phyloP scores from a whole-genome alignment of 164 flowering plant genomes.

The Sedum album region DNA sequence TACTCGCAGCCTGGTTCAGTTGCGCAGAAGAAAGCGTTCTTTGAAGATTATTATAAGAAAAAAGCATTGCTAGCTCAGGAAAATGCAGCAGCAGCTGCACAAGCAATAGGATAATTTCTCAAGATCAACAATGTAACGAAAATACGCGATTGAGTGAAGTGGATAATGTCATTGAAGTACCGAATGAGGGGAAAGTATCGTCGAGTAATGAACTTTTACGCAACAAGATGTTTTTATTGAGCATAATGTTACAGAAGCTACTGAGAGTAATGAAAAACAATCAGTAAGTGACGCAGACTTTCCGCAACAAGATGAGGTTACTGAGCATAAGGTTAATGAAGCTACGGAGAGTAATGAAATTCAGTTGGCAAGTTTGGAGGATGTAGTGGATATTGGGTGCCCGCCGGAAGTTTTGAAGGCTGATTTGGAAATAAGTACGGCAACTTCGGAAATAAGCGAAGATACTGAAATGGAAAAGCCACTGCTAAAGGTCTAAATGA shows the following conservation, averaged over 20 bases:
- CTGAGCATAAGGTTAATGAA: neutral
- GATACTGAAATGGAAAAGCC: conserved; percentile 25
- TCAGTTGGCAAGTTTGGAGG: conserved; percentile 2
- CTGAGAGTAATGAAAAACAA: conserved; percentile 7
- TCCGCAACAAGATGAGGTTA: neutral
- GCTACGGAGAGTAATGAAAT: conserved; percentile 7
- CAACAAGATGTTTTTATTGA: neutral
- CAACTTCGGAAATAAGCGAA: conserved; percentile 15
- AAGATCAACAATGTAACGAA: neutral
- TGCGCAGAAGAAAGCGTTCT: conserved; percentile 71
- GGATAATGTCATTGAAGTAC: neutral
- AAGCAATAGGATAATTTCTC: neutral
- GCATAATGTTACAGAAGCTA: neutral
- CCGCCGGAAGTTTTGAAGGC: neutral
- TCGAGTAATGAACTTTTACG: neutral
- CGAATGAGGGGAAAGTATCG: neutral
- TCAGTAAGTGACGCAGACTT: no score
- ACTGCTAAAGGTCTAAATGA: conserved; percentile 25
- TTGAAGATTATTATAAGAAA: conserved; percentile 62
- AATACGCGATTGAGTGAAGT: neutral
- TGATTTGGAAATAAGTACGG: neutral
- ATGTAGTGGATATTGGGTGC: conserved; percentile 9
- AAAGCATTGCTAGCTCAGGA: conserved; percentile 47
- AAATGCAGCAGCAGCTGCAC: conserved; percentile 16
- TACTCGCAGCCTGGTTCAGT: conserved; percentile 59